A percentile compares a stretch with the other conserved stretches of the same genome.
phyloP scores from a whole-genome alignment of 768 basidiomycete genomes.

The Glaciozyma antarctica region DNA sequence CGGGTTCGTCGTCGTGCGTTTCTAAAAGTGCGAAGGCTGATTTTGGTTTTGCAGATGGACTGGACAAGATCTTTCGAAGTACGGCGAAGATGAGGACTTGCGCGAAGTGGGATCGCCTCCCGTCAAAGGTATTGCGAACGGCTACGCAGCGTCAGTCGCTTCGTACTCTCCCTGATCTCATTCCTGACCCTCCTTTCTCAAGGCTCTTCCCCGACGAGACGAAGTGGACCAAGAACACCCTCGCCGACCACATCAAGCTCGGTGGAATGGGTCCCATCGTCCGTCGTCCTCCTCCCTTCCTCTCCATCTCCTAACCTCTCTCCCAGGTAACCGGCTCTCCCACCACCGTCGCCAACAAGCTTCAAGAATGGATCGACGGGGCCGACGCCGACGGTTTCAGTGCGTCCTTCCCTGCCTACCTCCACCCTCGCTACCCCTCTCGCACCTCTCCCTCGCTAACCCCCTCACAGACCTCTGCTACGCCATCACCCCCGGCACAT shows the following conservation, averaged over 20 bases:
- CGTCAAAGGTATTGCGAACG: not conserved
- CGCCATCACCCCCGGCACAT: not conserved
- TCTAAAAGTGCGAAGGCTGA: not conserved
- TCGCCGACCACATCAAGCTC: not conserved
- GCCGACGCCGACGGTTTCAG: constrained; percentile 5
- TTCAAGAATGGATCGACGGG: not conserved
- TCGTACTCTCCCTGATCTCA: not conserved
- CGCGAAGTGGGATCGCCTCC: not conserved
- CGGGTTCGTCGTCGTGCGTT: not conserved
- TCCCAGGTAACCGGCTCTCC: not conserved
- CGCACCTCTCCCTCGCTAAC: not conserved
- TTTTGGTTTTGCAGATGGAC: not conserved
- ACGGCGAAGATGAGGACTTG: not conserved
- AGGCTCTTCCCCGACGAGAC: not conserved
- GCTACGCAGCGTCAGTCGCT: not conserved
- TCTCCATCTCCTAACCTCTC: no score
- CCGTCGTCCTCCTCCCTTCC: no score
- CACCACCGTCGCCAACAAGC: not conserved
- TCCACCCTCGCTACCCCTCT: no score
- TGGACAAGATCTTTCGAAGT: not conserved
- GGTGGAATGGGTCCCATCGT: constrained; percentile 1
- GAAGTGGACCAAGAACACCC: constrained; percentile 1
- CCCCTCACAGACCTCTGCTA: not conserved
- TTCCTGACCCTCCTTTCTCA: not conserved
- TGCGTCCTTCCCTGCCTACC: not conserved